A percentile compares a stretch with the other conserved stretches of the same genome.
Conservation (phyloP, 495 filamentous ascomycete genomes). For the Hapsidospora chrysogenum region DNA sequence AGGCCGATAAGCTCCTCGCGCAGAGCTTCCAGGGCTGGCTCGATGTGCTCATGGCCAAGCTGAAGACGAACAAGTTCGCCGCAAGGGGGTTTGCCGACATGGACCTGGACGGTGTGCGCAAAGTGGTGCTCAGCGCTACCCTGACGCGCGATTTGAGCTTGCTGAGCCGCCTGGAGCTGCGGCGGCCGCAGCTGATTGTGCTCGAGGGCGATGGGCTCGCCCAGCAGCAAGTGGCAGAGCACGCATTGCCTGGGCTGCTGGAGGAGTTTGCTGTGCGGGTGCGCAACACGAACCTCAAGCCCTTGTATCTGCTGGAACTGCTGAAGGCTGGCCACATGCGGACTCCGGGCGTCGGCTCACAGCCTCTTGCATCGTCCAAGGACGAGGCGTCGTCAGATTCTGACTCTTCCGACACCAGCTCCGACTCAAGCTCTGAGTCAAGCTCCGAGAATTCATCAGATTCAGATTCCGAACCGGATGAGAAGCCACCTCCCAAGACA, state of each 20-base stretch:
- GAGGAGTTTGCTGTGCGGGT: constrained; percentile 61
- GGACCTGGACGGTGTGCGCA: constrained; percentile 35
- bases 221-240: constrained; percentile 13
- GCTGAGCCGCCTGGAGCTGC: constrained; percentile 54
- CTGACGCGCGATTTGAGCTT: constrained; percentile 83
- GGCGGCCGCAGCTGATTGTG: constrained; percentile 58
- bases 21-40: constrained; percentile 92
- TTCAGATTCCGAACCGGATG: constrained; percentile 4
- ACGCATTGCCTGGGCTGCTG: constrained; percentile 52
- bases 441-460: constrained; percentile 7
- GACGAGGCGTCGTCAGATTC: constrained; percentile 9
- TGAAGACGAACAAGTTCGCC: constrained; percentile 24
- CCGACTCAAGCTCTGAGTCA: constrained; percentile 15
- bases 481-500: not conserved
- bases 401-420: constrained; percentile 9
- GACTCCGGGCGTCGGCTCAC: constrained; percentile 9
- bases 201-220: constrained; percentile 34
- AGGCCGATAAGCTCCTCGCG: constrained; percentile 80
- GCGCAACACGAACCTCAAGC: constrained; percentile 61
- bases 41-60: constrained; percentile 45
- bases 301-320: constrained; percentile 57
- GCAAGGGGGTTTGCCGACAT: constrained; percentile 32
- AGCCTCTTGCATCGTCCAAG: not conserved
- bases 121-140: constrained; percentile 78
- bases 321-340: constrained; percentile 14